Evolutionary conservation across 805 yeast genomes (phyloP), one percentile per base, ranked within the genome.

Genomic region (Helenozyma rhizophorensis): DNA sequence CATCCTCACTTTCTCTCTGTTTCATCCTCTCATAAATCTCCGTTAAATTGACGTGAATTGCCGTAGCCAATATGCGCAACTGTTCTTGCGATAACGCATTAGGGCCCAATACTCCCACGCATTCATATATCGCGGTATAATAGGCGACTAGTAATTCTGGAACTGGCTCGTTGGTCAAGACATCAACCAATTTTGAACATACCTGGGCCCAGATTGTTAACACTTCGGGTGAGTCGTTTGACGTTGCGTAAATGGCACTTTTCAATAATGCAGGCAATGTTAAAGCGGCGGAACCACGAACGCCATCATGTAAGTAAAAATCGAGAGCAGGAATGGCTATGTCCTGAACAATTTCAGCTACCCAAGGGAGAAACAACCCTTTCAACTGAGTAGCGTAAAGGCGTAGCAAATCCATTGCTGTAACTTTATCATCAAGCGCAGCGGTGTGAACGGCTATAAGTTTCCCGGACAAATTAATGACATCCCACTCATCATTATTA

Each of bases 361-460:
- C 93, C 65, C 83, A 90, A 6, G 86, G 89, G 47, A 75, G 82
- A 58, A 93, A 93, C 34, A 76, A 82, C 15, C 75, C 89, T 42
- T 84, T 86, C 42, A 93, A 72, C 40, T 84, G 83, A 29, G 82
- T 79, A 11, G 96, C 95, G 54, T 93, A 93, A 5, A 81, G 76
- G 43, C 86, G 76, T 33, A 93, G 66, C 32, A 90, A 66, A 53
- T 90, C 97, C 68, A 93, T 85, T 6, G 97, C 97, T 26, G 82
- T 74, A 3, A 86, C 89, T 61, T 93, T 93, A 43, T 90, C 97
- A 53, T 93, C 98, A 38, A 93, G 70, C n/a, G 85, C 68, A 9
- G 96, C 87, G 3, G 97, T 89, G 54, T 90, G 95, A 32, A 93
- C 87, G 14, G 97, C 97, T 50, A 93, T 78, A 51, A 86, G 89